Evolutionary conservation across 129 eudicot species (phyloP), one percentile per base, ranked within the genome.

Genomic region (Silybum marianum): DNA sequence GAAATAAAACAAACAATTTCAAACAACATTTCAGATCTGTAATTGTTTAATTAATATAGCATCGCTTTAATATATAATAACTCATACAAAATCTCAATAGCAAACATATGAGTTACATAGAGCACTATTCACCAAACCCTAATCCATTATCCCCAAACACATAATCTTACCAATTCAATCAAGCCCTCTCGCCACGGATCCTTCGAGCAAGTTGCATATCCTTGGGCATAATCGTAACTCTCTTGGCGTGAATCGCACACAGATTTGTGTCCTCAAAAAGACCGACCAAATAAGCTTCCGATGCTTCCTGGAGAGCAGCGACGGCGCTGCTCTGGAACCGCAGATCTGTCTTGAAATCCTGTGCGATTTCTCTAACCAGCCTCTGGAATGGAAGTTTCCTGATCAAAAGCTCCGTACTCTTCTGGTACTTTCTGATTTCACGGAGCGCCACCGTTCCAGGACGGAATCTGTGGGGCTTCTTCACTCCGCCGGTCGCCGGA

Each of bases 201-300:
- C 88, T 85, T 74, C 88, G 77, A 2, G 88, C 88, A 25, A 85
- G 84, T 73, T 85, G 85, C 22, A 85, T 85, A 62, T 85, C 88
- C 82, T 85, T 85, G 60, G 88, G 88, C 88, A 85, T 77, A 66
- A 77, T 77, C 19, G 81, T 77, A 1, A 77, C 81, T 16, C 74
- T 77, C 66, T 77, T 77, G 9, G 79, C 79, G 25, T 75, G 79
- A 75, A 75, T 75, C 39, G 79, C 79, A 19, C 79, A 75, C 70
- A 75, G 30, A 54, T 75, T 79, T 2, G 83, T 79, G 38, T 79
- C 83, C 54, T 79, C 83, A 18, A 79, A 79, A 7, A 79, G 68
- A 11, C 83, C 83, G 0, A 79, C 83, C 74, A 79, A 13, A 26
- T 79, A 79, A 6, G 83, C 83, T 76, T 79, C 83, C 3, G 83